A percentile compares a stretch with the other conserved stretches of the same genome.
Evolutionary conservation across 352 stramenopile species (phyloP).

Genomic region (Phytophthora colocasiae): DNA sequence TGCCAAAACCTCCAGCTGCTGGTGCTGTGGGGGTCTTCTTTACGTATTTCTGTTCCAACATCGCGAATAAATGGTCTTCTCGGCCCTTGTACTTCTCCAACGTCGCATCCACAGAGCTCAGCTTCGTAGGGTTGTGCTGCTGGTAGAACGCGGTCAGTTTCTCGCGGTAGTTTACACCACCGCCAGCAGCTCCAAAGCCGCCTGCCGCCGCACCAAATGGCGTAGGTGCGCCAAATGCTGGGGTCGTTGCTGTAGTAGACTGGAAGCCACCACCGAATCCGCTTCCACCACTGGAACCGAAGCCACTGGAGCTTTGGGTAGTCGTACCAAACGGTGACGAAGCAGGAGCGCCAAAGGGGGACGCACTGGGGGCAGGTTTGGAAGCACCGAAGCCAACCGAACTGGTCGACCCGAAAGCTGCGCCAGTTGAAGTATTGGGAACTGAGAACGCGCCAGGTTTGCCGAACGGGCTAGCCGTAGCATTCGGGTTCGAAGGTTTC

Average conservation of each 20-base stretch:
- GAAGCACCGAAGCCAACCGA: conserved; percentile 53
- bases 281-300: conserved; percentile 36
- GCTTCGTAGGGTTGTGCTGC: conserved; percentile 75
- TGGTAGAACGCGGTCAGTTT: conserved; percentile 75
- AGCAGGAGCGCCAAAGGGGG: conserved; percentile 49
- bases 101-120: conserved; percentile 71
- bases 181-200: conserved; percentile 41
- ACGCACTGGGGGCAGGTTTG: conserved; percentile 33
- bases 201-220: conserved; percentile 41
- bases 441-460: conserved; percentile 58
- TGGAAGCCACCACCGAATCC: conserved; percentile 44
- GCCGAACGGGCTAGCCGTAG: conserved; percentile 68
- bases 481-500: conserved; percentile 44
- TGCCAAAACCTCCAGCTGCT: conserved; percentile 49
- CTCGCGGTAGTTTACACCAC: conserved; percentile 58
- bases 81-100: conserved; percentile 81
- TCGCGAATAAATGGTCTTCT: conserved; percentile 70
- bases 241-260: conserved; percentile 24
- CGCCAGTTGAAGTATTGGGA: conserved; percentile 15
- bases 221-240: conserved; percentile 34
- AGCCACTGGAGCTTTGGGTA: conserved; percentile 31
- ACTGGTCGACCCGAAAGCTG: conserved; percentile 51
- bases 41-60: conserved; percentile 83
- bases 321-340: conserved; percentile 57
- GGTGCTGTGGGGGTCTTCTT: conserved; percentile 37